phyloP scores from a whole-genome alignment of 805 yeast species.

The Wickerhamiella sorbophila region DNA sequence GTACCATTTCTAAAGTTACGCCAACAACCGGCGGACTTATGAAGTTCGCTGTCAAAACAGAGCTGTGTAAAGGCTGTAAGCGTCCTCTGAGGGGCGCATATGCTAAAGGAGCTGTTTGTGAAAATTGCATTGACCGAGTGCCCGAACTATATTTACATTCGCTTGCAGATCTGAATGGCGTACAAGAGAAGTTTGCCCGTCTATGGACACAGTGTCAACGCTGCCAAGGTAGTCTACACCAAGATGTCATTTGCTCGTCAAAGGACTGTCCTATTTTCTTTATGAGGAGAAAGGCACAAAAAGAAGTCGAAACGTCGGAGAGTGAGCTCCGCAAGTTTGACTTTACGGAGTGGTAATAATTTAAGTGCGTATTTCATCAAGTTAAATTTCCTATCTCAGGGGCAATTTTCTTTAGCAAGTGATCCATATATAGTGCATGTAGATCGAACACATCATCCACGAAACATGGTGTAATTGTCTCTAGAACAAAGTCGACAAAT shows the following conservation, averaged over 20 bases:
- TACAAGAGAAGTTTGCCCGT: slow-evolving; percentile 72
- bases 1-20: slow-evolving; percentile 52
- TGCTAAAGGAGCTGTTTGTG: slow-evolving; percentile 65
- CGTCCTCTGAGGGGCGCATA: slow-evolving; percentile 45
- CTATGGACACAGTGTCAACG: slow-evolving; percentile 98
- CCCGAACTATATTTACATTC: slow-evolving; percentile 74
- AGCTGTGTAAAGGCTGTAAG: slow-evolving; percentile 77
- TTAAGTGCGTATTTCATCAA: neutral
- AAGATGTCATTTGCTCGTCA: slow-evolving; percentile 87
- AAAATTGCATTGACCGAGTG: slow-evolving; percentile 52
- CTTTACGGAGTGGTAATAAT: slow-evolving; percentile 26
- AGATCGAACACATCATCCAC: slow-evolving; percentile 5
- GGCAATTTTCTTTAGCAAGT: neutral
- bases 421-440: slow-evolving; percentile 4
- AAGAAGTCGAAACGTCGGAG: slow-evolving; percentile 46
- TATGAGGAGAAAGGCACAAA: slow-evolving; percentile 82
- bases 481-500: slow-evolving; percentile 6
- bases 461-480: neutral
- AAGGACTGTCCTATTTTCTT: slow-evolving; percentile 96
- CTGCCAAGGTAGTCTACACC: slow-evolving; percentile 92
- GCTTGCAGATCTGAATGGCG: slow-evolving; percentile 58
- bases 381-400: neutral
- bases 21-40: slow-evolving; percentile 77
- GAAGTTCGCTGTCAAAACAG: slow-evolving; percentile 83
- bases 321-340: slow-evolving; percentile 55